Evolutionary conservation across 306 rosid species (phyloP).

Genomic region (Vicia sativa): DNA sequence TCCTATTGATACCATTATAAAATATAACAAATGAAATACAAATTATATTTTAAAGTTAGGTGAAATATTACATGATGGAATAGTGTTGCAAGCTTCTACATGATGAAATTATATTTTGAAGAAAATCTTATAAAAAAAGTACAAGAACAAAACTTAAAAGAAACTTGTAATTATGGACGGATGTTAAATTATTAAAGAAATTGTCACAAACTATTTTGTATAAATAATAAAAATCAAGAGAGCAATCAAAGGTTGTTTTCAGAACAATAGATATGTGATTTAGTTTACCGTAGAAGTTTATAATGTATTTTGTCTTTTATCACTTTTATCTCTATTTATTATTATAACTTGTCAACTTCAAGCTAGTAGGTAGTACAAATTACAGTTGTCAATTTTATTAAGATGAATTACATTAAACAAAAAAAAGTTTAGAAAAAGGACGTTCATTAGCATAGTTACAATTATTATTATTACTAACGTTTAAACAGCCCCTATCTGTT

Average conservation of each 20-base stretch:
- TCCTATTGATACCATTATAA: constrained; percentile 33
- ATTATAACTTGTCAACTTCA: constrained; percentile 37
- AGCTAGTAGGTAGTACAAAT: constrained; percentile 11
- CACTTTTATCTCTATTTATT: constrained; percentile 37
- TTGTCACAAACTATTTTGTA: constrained; percentile 10
- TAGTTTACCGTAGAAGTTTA: constrained; percentile 40
- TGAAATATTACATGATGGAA: not conserved
- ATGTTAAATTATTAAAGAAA: not conserved
- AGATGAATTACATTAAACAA: not conserved
- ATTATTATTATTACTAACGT: too few species aligned
- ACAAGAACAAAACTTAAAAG: too few species aligned
- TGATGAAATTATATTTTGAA: too few species aligned
- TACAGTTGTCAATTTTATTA: constrained; percentile 30
- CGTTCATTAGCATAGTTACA: not conserved
- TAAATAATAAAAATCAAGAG: constrained; percentile 32
- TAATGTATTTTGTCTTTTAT: constrained; percentile 43
- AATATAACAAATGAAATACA: not conserved
- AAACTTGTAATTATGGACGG: too few species aligned
- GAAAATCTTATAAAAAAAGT: too few species aligned
- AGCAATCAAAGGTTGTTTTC: constrained; percentile 37
- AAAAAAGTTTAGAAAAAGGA: not conserved
- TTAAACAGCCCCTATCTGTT: too few species aligned
- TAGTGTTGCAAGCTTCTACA: constrained; percentile 12
- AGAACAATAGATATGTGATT: constrained; percentile 41
- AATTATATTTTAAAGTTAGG: not conserved